These are phyloP conservation scores for Triadica sebifera DNA, from an alignment of 345 rosid species.

Conservation along the genomic window DNA sequence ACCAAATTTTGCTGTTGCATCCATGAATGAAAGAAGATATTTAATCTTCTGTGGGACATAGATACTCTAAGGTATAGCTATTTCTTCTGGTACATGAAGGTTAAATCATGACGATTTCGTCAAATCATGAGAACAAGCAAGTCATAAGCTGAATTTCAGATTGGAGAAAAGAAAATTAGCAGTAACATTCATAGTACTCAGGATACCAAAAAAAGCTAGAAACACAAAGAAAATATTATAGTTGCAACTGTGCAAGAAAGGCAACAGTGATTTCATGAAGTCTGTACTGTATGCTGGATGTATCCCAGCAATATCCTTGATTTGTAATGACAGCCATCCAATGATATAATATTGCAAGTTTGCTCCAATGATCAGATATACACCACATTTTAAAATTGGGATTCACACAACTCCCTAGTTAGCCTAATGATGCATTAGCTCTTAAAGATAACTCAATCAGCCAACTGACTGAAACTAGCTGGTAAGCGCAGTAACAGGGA, in stretches of 20 bases:
- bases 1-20: not conserved
- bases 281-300: not conserved
- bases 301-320: not conserved
- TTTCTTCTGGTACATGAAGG: not conserved
- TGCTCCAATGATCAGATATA: not conserved
- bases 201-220: not conserved
- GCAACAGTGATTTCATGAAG: not conserved
- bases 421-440: not conserved
- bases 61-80: not conserved
- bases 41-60: not conserved
- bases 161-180: not conserved
- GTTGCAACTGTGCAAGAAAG: not conserved
- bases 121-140: not conserved
- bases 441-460: not conserved
- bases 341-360: not conserved
- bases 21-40: not conserved
- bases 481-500: too few relatives aligned
- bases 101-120: not conserved
- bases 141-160: not conserved
- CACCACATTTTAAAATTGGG: not conserved
- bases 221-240: not conserved
- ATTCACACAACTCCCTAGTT: not conserved
- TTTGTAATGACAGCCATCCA: not conserved
- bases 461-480: too few relatives aligned
- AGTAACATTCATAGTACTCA: not conserved